A percentile compares a stretch with the other conserved stretches of the same genome.
Conservation (phyloP, 371 early-diverging fungal species). For the Apophysomyces ossiformis region DNA sequence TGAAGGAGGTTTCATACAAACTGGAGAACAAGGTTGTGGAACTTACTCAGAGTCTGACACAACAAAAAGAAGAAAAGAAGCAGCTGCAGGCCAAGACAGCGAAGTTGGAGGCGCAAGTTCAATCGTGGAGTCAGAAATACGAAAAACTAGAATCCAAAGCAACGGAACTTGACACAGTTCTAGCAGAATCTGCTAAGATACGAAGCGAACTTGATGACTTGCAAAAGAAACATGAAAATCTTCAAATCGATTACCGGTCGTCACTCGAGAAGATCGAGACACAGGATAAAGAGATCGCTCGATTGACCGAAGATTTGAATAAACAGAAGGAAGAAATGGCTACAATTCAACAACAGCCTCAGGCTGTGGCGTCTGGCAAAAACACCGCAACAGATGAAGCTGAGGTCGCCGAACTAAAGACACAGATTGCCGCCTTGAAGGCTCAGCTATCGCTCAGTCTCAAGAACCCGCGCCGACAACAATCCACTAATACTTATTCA, state of each 20-base stretch:
- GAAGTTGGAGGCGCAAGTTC: slow-evolving; percentile 67
- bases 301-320: slow-evolving; percentile 60
- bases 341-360: slow-evolving; percentile 57
- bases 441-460: slow-evolving; percentile 53
- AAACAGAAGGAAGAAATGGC: slow-evolving; percentile 75
- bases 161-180: slow-evolving; percentile 49
- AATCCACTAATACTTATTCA: slow-evolving; percentile 36
- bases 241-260: slow-evolving; percentile 55
- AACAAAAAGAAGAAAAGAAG: slow-evolving; percentile 74
- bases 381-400: slow-evolving; percentile 25
- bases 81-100: slow-evolving; percentile 56
- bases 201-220: slow-evolving; percentile 62
- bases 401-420: slow-evolving; percentile 53
- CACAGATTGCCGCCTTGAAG: slow-evolving; percentile 56
- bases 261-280: slow-evolving; percentile 62
- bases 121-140: slow-evolving; percentile 74
- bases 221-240: slow-evolving; percentile 51
- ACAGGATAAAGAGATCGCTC: slow-evolving; percentile 70
- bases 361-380: neutral
- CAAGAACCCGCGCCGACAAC: slow-evolving; percentile 48
- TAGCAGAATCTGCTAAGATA: slow-evolving; percentile 58
- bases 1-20: slow-evolving; percentile 90
- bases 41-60: slow-evolving; percentile 83
- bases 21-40: slow-evolving; percentile 96
- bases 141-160: slow-evolving; percentile 57